phyloP scores from a whole-genome alignment of 2,329 filamentous ascomycete species.

The Metarhizium anisopliae region DNA sequence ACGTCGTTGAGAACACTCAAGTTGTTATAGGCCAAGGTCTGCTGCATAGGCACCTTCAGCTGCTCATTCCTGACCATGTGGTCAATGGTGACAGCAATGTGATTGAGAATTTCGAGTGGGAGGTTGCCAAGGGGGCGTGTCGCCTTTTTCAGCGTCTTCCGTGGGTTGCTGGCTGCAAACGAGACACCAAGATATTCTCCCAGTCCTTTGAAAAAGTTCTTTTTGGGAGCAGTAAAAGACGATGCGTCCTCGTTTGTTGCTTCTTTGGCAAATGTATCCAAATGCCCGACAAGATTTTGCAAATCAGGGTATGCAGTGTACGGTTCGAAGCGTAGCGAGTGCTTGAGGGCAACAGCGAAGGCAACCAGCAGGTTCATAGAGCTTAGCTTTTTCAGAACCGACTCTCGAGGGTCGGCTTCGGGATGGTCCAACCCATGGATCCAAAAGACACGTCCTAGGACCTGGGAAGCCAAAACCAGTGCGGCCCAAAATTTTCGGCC shows the following conservation, averaged over 20 bases:
- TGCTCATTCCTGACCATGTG: slow-evolving; percentile 46
- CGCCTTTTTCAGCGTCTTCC: slow-evolving; percentile 66
- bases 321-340: slow-evolving; percentile 76
- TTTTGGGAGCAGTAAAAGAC: slow-evolving; percentile 25
- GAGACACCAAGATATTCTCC: slow-evolving; percentile 70
- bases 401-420: slow-evolving; percentile 46
- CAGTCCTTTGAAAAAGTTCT: slow-evolving; percentile 49
- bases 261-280: slow-evolving; percentile 63
- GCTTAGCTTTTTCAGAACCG: slow-evolving; percentile 62
- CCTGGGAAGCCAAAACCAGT: slow-evolving; percentile 52
- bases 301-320: slow-evolving; percentile 71
- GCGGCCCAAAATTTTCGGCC: slow-evolving; percentile 55
- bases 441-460: slow-evolving; percentile 74
- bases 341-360: slow-evolving; percentile 70
- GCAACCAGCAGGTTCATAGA: slow-evolving; percentile 71
- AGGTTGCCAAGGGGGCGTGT: slow-evolving; percentile 69
- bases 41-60: slow-evolving; percentile 47
- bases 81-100: slow-evolving; percentile 60
- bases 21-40: slow-evolving; percentile 51
- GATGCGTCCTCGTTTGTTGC: slow-evolving; percentile 33
- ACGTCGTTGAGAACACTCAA: slow-evolving; percentile 62
- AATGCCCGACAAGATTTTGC: slow-evolving; percentile 56
- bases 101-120: slow-evolving; percentile 72
- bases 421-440: slow-evolving; percentile 58
- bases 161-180: slow-evolving; percentile 69